Evolutionary conservation across 768 basidiomycete genomes (phyloP), one percentile per base, ranked within the genome.

Genomic region (Rhodotorula graminis): DNA sequence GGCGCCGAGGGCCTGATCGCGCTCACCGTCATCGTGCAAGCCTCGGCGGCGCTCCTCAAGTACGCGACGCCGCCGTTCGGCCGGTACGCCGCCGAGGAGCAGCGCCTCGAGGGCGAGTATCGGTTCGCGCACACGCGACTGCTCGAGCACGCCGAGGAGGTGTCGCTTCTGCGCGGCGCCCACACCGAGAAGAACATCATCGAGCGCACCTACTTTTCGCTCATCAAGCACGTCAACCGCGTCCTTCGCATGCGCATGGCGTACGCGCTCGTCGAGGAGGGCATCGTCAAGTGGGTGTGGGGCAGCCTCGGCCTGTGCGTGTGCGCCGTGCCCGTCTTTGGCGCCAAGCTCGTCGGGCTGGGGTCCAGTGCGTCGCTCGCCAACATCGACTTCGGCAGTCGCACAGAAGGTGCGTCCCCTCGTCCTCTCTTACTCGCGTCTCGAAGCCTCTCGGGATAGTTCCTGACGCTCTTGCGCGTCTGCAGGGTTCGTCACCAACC

Each of bases 401-500:
- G 94, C 69, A 96, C 95, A 3, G 93, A 97, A 85, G 91, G 93
- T 90, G 67, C 58, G 80, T 37, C n/a, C 52, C 31, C 40, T 31
- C 29, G 33, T n/a, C 6, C 53, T 42, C 44, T 55, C 49, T 27
- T 3, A 3, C 49, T 50, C 49, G 49, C 49, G 25, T 2, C 37
- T 63, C 64, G 37, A 67, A 49, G 49, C 63, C 53, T 44, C 3
- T 21, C 27, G 21, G 37, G 14, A 18, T 52, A 42, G 40, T 0
- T 10, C 16, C 18, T 58, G 33, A 49, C 10, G 23, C 11, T 14
- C 23, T 31, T n/a, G 12, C 40, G 8, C 5, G 59, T 37, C 18
- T n/a, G 6, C 72, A 93, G 93, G 92, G 62, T 97, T 98, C 79
- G 91, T 99, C 25, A 98, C 95, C n/a, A 99, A 99, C 79, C 84